A percentile compares a stretch with the other conserved stretches of the same genome.
phyloP scores from a whole-genome alignment of 23 red algal species.

The Gracilariopsis chorda region DNA sequence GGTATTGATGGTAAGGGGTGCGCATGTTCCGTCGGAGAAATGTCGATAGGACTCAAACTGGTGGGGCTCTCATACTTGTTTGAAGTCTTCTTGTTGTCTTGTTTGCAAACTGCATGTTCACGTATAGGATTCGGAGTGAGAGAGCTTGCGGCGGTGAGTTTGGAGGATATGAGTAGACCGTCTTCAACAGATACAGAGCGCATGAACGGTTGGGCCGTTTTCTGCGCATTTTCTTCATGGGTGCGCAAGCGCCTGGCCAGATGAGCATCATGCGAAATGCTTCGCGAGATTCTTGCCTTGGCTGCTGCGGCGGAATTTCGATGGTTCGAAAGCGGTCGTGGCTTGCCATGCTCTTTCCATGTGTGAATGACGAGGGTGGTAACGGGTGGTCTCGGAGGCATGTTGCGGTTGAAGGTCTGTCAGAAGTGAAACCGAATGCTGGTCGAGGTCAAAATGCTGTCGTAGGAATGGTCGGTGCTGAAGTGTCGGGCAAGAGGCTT shows the following conservation, averaged over 20 bases:
- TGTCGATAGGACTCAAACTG: background rate
- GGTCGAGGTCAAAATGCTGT: too few species aligned
- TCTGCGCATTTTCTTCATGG: background rate
- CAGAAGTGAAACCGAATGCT: too few species aligned
- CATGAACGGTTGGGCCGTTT: background rate
- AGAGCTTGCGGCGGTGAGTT: background rate
- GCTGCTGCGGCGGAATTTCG: background rate
- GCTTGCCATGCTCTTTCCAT: constrained; percentile 79
- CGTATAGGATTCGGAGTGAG: background rate
- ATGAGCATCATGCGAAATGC: constrained; percentile 25
- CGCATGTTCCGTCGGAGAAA: too few species aligned
- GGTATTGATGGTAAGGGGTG: background rate
- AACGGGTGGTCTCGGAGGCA: constrained; percentile 60
- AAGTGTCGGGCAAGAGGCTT: too few species aligned
- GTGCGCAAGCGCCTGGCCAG: background rate
- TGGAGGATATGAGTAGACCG: background rate
- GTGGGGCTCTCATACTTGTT: background rate
- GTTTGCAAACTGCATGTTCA: background rate
- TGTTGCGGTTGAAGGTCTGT: background rate
- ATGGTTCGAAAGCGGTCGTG: constrained; percentile 40
- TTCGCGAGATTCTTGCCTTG: constrained; percentile 17
- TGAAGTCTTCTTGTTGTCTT: background rate
- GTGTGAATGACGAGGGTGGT: constrained; percentile 79
- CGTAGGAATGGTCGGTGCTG: too few species aligned
- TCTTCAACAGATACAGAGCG: background rate